A percentile compares a stretch with the other conserved stretches of the same genome.
phyloP scores from a whole-genome alignment of 208 protist species.

The Trypanosoma grayi region DNA sequence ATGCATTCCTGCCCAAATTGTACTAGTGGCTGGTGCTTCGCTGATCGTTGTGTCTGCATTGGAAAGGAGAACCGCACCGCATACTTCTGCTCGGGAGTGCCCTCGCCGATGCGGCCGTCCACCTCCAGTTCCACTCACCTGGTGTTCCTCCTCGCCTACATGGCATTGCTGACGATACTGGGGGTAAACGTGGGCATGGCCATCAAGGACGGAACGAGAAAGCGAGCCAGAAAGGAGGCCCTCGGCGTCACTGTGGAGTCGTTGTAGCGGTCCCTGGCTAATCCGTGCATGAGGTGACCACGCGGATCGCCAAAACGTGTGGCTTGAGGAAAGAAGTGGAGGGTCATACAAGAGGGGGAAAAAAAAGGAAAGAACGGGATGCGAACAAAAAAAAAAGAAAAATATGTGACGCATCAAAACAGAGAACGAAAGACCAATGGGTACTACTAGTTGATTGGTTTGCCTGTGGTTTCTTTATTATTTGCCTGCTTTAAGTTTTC shows the following conservation, averaged over 20 bases:
- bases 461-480: too few species aligned
- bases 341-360: too few species aligned
- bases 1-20: constrained; percentile 48
- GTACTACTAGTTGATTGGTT: too few species aligned
- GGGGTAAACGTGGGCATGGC: not conserved
- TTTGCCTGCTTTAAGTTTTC: not conserved
- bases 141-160: not conserved
- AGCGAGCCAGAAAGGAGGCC: not conserved
- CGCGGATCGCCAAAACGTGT: too few species aligned
- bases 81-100: constrained; percentile 21
- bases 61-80: constrained; percentile 27
- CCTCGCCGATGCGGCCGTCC: not conserved
- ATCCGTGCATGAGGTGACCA: too few species aligned
- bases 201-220: not conserved
- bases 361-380: constrained; percentile 9
- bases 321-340: too few species aligned
- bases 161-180: not conserved
- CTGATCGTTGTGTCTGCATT: constrained; percentile 20
- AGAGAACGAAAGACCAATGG: too few species aligned
- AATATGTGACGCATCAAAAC: too few species aligned
- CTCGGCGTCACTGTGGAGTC: not conserved
- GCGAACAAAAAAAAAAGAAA: constrained; percentile 9
- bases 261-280: not conserved
- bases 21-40: constrained; percentile 41
- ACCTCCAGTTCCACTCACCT: not conserved